phyloP scores from a whole-genome alignment of 257 asterid species.

The Gentiana macrophylla region DNA sequence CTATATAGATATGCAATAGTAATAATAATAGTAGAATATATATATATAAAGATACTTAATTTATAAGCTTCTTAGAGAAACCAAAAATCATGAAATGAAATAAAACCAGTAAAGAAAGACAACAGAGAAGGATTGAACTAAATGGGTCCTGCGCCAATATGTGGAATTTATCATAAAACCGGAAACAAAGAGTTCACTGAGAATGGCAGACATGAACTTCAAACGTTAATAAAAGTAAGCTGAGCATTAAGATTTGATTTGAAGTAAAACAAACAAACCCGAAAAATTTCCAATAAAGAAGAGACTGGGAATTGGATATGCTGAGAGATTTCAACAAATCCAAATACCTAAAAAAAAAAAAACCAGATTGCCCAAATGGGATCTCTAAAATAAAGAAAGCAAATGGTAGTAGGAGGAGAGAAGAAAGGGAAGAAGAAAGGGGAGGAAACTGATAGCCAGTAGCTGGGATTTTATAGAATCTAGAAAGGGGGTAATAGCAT shows the following conservation, averaged over 20 bases:
- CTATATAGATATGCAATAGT: not conserved
- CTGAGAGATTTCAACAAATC: not conserved
- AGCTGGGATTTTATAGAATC: conserved; percentile 51
- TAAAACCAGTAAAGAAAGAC: conserved; percentile 98
- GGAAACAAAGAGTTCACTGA: conserved; percentile 69
- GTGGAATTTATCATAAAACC: conserved; percentile 96
- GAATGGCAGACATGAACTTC: conserved; percentile 89
- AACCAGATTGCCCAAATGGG: not conserved
- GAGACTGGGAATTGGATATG: not conserved
- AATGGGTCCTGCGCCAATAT: conserved; percentile 76
- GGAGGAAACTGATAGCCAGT: conserved; percentile 10
- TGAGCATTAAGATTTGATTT: conserved; percentile 33
- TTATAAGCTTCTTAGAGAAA: not conserved
- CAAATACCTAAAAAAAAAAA: not conserved
- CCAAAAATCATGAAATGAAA: conserved; percentile 71
- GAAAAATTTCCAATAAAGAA: not conserved
- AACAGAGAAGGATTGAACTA: conserved; percentile 93
- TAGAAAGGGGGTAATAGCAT: conserved; percentile 2
- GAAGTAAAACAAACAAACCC: not conserved
- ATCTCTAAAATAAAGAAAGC: not conserved
- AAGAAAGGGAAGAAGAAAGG: conserved; percentile 32
- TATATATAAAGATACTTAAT: not conserved
- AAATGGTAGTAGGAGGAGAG: conserved; percentile 8
- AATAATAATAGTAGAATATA: not conserved
- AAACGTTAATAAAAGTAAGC: conserved; percentile 26